Base-by-base conservation (phyloP, 345 rosid species). In the Microcos paniculata region DNA sequence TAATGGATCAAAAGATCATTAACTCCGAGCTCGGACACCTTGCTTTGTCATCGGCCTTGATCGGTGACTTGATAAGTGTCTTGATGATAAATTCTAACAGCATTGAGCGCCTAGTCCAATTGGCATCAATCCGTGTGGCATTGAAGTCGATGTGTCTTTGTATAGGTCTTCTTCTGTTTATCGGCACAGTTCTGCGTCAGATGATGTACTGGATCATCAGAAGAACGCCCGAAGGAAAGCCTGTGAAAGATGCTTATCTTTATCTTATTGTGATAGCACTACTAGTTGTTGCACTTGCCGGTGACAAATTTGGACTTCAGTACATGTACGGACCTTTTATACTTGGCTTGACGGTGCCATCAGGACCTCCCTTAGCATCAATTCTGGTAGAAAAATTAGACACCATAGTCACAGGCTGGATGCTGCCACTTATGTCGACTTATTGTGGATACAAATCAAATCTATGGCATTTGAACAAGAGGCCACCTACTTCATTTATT, bases 1-100 rank as follows among this genome's bases (percentile, higher is more conserved):
- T 85, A 15, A 78, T 80, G 84, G 80, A 82, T 48, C 79, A 74
- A 23, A 85, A 80, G 81, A 82, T 82, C 48, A 76, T 72, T 11
- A 86, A 86, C 62, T 68, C 89, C 0, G 76, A 73, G 59, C 21
- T 86, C 8, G 89, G 89, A 14, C 81, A 70, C 58, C 48, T 86
- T 6, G 85, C 85, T 14, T 42, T 86, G 57, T 81, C 89, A 21
- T 18, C 85, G 3, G 67, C 86, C 8, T 65, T 85, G 80, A 10
- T 83, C 1, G 6, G 53, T 19, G 81, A 85, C 6, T 16, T 79
- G 31, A 1, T 19, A 16, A 73, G 58, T 28, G 45, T 76, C 4
- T 4, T 77, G 0, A 0, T n/a, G 2, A 1, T 65, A 16, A 70
- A 40, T 31, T 4, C 30, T 0, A 1, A 11, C 1, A 1, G 7